These are phyloP conservation scores for Euphrasia confusa DNA, from an alignment of 257 asterid genomes.

Conservation along the genomic window DNA sequence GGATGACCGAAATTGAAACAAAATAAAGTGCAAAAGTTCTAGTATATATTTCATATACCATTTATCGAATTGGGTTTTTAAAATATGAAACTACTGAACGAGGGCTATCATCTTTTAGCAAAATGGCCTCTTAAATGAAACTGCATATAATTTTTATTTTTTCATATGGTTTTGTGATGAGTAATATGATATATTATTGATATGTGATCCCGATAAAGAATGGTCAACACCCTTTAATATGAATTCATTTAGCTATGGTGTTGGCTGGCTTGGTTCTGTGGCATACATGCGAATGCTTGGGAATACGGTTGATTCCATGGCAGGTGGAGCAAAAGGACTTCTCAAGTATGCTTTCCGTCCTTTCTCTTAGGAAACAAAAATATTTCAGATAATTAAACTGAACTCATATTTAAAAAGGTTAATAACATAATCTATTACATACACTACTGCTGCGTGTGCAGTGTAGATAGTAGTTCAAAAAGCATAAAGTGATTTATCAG, in stretches of 20 bases:
- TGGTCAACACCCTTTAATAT: background rate
- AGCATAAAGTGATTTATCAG: too few species aligned
- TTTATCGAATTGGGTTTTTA: too few species aligned
- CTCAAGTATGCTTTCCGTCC: slow-evolving; percentile 50
- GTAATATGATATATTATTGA: background rate
- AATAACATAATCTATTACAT: too few species aligned
- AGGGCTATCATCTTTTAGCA: too few species aligned
- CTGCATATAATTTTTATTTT: background rate
- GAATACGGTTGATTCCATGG: slow-evolving; percentile 75
- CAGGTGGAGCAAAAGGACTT: slow-evolving; percentile 81
- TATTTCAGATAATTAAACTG: background rate
- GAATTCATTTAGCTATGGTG: slow-evolving; percentile 59
- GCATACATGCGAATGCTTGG: slow-evolving; percentile 94
- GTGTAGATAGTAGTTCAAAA: too few species aligned
- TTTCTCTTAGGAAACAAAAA: background rate
- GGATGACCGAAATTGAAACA: background rate
- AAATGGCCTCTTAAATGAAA: background rate
- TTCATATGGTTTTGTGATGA: background rate
- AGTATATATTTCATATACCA: too few species aligned
- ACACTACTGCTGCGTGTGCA: too few species aligned
- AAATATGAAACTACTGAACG: too few species aligned
- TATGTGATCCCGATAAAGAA: background rate
- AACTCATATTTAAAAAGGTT: too few species aligned
- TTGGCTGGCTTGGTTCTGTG: slow-evolving; percentile 78
- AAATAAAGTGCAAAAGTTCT: background rate